Conservation (phyloP, 2,329 filamentous ascomycete species). For the Camillea tinctor region DNA sequence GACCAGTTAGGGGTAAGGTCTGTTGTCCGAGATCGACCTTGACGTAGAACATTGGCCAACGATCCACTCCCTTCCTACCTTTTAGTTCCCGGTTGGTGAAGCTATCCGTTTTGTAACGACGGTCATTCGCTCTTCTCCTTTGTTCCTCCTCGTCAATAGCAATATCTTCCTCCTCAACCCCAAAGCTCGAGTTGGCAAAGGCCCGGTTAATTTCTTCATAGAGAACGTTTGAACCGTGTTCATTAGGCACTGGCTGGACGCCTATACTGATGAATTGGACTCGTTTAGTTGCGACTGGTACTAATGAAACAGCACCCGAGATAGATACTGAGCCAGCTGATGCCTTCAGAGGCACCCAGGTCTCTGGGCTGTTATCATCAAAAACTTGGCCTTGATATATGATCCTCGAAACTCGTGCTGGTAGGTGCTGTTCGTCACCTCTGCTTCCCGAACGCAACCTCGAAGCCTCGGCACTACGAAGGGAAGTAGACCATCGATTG, state of each 20-base stretch:
- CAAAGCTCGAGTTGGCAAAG: conserved; percentile 77
- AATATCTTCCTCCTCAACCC: conserved; percentile 51
- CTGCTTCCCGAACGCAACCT: not conserved
- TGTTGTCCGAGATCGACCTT: conserved; percentile 49
- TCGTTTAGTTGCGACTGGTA: conserved; percentile 68
- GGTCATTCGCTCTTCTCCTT: conserved; percentile 16
- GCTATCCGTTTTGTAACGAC: conserved; percentile 41
- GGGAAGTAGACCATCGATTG: conserved; percentile 36
- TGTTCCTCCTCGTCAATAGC: conserved; percentile 36
- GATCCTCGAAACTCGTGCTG: conserved; percentile 44
- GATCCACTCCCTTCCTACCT: conserved; percentile 66
- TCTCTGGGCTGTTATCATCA: conserved; percentile 46
- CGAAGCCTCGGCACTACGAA: conserved; percentile 30
- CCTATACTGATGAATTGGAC: conserved; percentile 82
- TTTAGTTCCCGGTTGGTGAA: conserved; percentile 53
- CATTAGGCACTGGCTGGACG: conserved; percentile 60
- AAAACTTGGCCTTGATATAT: conserved; percentile 66
- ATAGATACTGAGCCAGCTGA: conserved; percentile 61
- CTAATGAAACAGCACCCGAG: conserved; percentile 68
- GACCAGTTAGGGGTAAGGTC: conserved; percentile 9
- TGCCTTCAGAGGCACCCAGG: conserved; percentile 72
- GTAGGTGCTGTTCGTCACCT: conserved; percentile 14
- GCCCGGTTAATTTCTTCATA: conserved; percentile 77
- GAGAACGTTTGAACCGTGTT: conserved; percentile 60
- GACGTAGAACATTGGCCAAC: conserved; percentile 89